Conservation (phyloP, 1,284 basidiomycete species). For the Apiotrichum brassicae region DNA sequence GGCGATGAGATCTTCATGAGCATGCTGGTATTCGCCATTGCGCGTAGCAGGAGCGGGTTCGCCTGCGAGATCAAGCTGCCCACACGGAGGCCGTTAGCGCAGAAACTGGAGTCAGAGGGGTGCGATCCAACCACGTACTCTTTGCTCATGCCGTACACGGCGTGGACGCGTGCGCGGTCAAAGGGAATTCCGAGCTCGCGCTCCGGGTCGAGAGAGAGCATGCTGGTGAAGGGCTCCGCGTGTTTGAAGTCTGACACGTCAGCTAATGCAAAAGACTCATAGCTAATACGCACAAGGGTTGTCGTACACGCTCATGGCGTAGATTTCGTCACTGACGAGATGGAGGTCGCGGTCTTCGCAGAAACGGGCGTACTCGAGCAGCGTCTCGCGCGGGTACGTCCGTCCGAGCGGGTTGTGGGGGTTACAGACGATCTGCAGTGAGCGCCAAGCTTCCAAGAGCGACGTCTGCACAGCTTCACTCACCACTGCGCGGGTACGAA, state of each 20-base stretch:
- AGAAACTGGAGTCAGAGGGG: constrained; percentile 35
- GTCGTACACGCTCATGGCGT: constrained; percentile 46
- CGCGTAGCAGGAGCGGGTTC: constrained; percentile 45
- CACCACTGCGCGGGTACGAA: constrained; percentile 34
- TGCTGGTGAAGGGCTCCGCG: constrained; percentile 43
- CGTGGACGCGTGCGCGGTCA: constrained; percentile 44
- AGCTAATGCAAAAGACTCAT: neutral
- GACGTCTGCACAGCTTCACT: constrained; percentile 5
- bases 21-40: constrained; percentile 42
- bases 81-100: constrained; percentile 48
- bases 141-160: constrained; percentile 47
- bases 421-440: constrained; percentile 43
- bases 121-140: constrained; percentile 27
- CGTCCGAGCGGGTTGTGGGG: constrained; percentile 49
- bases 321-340: constrained; percentile 49
- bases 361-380: constrained; percentile 47
- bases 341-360: constrained; percentile 48
- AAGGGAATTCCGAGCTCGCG: constrained; percentile 43
- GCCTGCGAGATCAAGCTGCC: constrained; percentile 46
- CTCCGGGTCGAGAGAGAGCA: constrained; percentile 45
- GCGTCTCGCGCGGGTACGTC: constrained; percentile 43
- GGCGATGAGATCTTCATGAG: constrained; percentile 44
- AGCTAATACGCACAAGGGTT: constrained; percentile 22
- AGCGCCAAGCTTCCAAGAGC: neutral
- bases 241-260: constrained; percentile 20